These are phyloP conservation scores for Cicer bijugum DNA, from an alignment of 306 rosid genomes.

Conservation along the genomic window DNA sequence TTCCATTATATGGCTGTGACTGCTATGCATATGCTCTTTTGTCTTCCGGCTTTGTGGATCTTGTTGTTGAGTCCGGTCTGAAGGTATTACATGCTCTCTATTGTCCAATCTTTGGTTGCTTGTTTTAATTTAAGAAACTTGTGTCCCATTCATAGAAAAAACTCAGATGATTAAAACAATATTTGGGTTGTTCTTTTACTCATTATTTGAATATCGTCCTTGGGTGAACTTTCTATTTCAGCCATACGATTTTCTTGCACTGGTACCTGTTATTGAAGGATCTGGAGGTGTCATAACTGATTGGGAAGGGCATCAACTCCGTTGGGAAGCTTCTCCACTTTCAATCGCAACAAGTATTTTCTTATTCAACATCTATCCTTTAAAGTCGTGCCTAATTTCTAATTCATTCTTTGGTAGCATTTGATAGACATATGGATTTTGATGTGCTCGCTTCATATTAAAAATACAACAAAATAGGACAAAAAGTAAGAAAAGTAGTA, in stretches of 20 bases:
- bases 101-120: constrained; percentile 27
- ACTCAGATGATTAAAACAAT: constrained; percentile 34
- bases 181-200: constrained; percentile 15
- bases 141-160: not conserved
- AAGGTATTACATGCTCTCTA: constrained; percentile 58
- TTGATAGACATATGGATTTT: not conserved
- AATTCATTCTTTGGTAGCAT: constrained; percentile 7
- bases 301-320: constrained; percentile 83
- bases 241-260: constrained; percentile 92
- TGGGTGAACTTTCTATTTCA: constrained; percentile 48
- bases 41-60: constrained; percentile 93
- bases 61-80: constrained; percentile 89
- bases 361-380: constrained; percentile 1
- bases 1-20: constrained; percentile 92
- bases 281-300: constrained; percentile 93
- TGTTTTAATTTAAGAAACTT: constrained; percentile 32
- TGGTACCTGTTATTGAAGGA: constrained; percentile 91
- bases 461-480: not conserved
- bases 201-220: not conserved
- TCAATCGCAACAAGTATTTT: constrained; percentile 69
- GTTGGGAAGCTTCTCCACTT: constrained; percentile 84
- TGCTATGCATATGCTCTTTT: constrained; percentile 97
- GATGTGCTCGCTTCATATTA: not conserved
- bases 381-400: not conserved
- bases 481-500: not conserved